phyloP scores from a whole-genome alignment of 805 yeast species.

The Saccharomycopsis selenospora region DNA sequence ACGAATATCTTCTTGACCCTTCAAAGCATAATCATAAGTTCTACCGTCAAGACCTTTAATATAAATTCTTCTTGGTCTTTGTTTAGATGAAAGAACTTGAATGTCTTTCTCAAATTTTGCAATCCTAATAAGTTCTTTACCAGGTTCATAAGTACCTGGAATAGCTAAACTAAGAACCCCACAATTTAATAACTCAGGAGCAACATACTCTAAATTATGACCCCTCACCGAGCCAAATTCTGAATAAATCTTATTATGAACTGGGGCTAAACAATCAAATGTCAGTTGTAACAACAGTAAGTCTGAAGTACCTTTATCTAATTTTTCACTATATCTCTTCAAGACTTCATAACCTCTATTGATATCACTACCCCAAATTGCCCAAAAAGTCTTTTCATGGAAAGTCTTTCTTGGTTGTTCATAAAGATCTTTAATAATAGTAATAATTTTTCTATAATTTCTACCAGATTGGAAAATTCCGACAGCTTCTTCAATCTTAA shows the following conservation, averaged over 20 bases:
- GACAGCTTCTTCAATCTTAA: constrained; percentile 95
- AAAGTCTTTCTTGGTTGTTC: constrained; percentile 79
- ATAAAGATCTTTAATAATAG: constrained; percentile 84
- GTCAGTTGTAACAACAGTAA: constrained; percentile 16
- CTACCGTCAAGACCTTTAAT: constrained; percentile 88
- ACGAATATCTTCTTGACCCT: constrained; percentile 97
- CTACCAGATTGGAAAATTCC: constrained; percentile 89
- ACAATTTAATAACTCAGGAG: constrained; percentile 80
- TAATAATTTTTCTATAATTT: constrained; percentile 90
- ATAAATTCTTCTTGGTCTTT: constrained; percentile 81
- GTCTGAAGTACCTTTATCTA: constrained; percentile 50
- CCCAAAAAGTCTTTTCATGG: constrained; percentile 86
- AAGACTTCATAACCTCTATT: constrained; percentile 94
- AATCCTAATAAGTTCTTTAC: constrained; percentile 69
- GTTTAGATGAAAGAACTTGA: constrained; percentile 87
- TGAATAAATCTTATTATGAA: constrained; percentile 79
- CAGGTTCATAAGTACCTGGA: constrained; percentile 89
- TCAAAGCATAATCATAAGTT: constrained; percentile 71
- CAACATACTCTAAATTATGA: constrained; percentile 65
- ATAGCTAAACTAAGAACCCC: constrained; percentile 77
- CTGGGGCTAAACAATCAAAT: constrained; percentile 34
- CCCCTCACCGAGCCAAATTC: constrained; percentile 34
- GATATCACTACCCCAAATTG: constrained; percentile 88
- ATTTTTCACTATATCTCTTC: constrained; percentile 69
- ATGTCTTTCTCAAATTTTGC: constrained; percentile 73